Conservation (phyloP, 2,329 filamentous ascomycete species). For the Stachybotrys echinatus region DNA sequence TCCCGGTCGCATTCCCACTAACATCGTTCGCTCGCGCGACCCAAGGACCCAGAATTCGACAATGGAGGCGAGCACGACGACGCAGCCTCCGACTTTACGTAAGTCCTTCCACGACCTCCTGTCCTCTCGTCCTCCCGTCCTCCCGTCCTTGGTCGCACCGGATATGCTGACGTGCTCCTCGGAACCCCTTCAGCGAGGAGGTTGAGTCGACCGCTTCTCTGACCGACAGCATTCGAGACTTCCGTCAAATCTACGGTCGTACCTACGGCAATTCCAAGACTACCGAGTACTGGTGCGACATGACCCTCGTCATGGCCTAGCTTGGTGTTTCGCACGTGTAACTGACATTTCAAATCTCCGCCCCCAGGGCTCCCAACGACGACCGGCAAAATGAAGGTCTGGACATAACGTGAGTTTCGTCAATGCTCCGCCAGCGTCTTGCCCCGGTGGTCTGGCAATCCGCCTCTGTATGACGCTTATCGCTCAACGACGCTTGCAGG, state of each 20-base stretch:
- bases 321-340: neutral
- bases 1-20: too few relatives aligned
- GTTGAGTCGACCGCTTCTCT: slow-evolving; percentile 10
- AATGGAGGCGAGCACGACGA: slow-evolving; percentile 7
- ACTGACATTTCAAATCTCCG: slow-evolving; percentile 3
- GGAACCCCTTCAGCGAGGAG: slow-evolving; percentile 5
- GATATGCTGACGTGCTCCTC: slow-evolving; percentile 1
- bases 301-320: neutral
- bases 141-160: neutral
- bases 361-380: slow-evolving; percentile 7
- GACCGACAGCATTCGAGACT: slow-evolving; percentile 12
- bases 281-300: slow-evolving; percentile 11
- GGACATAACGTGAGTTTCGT: slow-evolving; percentile 11
- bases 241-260: slow-evolving; percentile 11
- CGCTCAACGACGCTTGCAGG: slow-evolving; percentile 2
- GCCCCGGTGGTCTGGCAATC: neutral
- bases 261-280: slow-evolving; percentile 13
- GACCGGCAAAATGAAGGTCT: slow-evolving; percentile 10
- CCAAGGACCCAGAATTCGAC: slow-evolving; percentile 10
- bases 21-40: slow-evolving; percentile 2
- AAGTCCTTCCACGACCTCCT: neutral
- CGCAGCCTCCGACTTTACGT: slow-evolving; percentile 6
- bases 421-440: neutral
- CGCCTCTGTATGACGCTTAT: neutral
- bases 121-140: too few relatives aligned